phyloP scores from a whole-genome alignment of 2,329 filamentous ascomycete species.

The Dothistroma pini region DNA sequence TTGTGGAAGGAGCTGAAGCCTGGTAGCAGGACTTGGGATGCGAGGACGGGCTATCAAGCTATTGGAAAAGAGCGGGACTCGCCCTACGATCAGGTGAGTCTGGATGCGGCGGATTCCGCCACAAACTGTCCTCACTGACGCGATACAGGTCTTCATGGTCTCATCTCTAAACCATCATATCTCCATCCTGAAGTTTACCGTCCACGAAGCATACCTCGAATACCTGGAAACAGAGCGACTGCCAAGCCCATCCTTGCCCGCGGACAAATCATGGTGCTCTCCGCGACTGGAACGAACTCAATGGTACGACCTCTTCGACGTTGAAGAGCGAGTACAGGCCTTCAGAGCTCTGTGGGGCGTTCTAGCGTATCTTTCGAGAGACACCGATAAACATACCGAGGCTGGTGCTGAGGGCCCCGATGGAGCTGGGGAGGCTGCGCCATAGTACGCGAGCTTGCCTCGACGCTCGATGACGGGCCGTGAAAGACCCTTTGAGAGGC shows the following conservation, averaged over 20 bases:
- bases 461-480: background rate
- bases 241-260: conserved; percentile 22
- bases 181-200: conserved; percentile 55
- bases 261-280: conserved; percentile 44
- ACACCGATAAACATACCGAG: background rate
- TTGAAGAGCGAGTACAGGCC: conserved; percentile 53
- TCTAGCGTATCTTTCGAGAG: conserved; percentile 49
- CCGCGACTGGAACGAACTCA: conserved; percentile 53
- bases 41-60: conserved; percentile 52
- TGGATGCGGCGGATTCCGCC: background rate
- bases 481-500: no score
- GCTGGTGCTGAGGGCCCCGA: background rate
- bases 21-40: conserved; percentile 54
- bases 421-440: background rate
- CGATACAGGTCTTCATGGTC: conserved; percentile 56
- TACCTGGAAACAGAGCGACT: conserved; percentile 47
- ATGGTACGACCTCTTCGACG: conserved; percentile 58
- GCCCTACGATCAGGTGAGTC: conserved; percentile 47
- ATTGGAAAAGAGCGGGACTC: conserved; percentile 50
- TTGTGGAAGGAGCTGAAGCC: conserved; percentile 52
- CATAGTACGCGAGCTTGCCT: background rate
- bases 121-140: background rate
- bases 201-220: conserved; percentile 56
- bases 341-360: conserved; percentile 57
- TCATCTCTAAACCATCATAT: conserved; percentile 62